These are phyloP conservation scores for Lactifluus echinatus DNA, from an alignment of 768 basidiomycete genomes.

Conservation along the genomic window DNA sequence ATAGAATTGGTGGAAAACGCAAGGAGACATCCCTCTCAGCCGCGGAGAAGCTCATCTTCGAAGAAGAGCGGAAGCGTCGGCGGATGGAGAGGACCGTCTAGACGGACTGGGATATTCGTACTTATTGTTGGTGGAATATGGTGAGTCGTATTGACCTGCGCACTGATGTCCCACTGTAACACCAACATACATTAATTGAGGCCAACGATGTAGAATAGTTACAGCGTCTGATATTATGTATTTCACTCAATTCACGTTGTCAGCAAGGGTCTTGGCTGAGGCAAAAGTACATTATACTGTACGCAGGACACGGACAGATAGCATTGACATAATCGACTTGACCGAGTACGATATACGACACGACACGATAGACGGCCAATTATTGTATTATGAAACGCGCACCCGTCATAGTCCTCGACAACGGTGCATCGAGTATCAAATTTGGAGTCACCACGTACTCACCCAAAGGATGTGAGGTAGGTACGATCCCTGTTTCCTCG, in stretches of 20 bases:
- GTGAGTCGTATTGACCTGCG: neutral
- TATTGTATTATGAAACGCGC: constrained; percentile 15
- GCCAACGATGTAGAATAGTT: no score
- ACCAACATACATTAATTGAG: no score
- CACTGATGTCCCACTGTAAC: neutral
- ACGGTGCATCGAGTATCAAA: constrained; percentile 81
- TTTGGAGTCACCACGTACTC: constrained; percentile 44
- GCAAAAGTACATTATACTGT: no score
- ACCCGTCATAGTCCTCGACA: constrained; percentile 68
- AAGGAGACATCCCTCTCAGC: constrained; percentile 58
- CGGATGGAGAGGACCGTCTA: constrained; percentile 49
- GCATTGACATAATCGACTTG: neutral
- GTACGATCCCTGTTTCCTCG: constrained; percentile 4
- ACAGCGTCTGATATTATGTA: no score
- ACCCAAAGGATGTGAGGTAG: constrained; percentile 27
- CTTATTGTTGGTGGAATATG: constrained; percentile 2
- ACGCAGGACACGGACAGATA: no score
- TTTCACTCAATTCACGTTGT: no score
- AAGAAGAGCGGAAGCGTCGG: constrained; percentile 85
- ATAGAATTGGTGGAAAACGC: constrained; percentile 49
- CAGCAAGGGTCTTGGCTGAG: no score
- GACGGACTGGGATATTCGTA: neutral
- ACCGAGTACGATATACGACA: no score
- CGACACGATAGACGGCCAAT: no score
- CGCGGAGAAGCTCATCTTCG: constrained; percentile 77